These are phyloP conservation scores for Panicum miliaceum DNA, from an alignment of 176 grass and related monocot genomes.

Conservation along the genomic window DNA sequence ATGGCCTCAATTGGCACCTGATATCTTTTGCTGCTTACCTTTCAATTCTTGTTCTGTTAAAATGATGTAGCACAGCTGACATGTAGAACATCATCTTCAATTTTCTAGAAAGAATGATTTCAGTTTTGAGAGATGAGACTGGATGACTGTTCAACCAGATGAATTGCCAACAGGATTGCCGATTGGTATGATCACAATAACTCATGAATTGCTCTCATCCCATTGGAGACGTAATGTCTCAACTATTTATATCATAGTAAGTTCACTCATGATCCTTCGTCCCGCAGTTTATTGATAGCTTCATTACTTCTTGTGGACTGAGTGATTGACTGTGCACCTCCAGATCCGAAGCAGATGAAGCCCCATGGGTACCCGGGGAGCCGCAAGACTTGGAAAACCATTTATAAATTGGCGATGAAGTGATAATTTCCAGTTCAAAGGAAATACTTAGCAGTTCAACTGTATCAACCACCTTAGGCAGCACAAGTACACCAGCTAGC, in stretches of 20 bases:
- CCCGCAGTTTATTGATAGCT: too few species aligned
- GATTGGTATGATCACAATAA: constrained; percentile 59
- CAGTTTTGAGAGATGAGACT: constrained; percentile 88
- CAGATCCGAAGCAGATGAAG: too few species aligned
- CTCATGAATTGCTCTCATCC: constrained; percentile 26
- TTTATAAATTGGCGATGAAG: background rate
- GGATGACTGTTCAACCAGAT: constrained; percentile 79
- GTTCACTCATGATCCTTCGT: too few species aligned
- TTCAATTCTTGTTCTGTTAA: background rate
- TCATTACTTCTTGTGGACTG: too few species aligned
- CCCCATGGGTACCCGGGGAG: too few species aligned
- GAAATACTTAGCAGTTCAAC: background rate
- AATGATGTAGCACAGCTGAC: constrained; percentile 3
- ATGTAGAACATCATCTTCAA: constrained; percentile 10
- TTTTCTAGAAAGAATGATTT: constrained; percentile 97
- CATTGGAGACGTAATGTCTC: constrained; percentile 13
- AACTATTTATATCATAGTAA: constrained; percentile 1
- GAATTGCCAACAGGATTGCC: constrained; percentile 76
- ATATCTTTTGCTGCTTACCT: constrained; percentile 17
- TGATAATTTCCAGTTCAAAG: constrained; percentile 7
- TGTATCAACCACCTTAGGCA: too few species aligned
- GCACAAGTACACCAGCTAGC: too few species aligned
- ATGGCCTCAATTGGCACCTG: background rate
- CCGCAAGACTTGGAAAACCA: too few species aligned
- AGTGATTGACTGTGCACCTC: too few species aligned